Evolutionary conservation across 1,139 yeast species (phyloP).

Genomic region (Pichia sp.): DNA sequence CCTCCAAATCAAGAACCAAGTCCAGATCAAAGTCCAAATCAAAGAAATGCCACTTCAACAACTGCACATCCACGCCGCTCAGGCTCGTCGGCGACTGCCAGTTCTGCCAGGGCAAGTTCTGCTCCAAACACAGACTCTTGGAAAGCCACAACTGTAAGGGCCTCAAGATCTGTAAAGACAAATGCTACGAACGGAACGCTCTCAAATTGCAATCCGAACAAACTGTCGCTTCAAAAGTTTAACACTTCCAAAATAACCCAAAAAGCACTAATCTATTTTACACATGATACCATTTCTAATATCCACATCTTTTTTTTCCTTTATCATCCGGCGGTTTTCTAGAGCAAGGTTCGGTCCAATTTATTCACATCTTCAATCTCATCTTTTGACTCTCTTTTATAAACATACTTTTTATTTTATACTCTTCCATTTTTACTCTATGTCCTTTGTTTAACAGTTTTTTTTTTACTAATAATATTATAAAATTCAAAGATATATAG

Average conservation of each 20-base stretch:
- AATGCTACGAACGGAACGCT: slow-evolving; percentile 62
- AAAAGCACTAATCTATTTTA: not conserved
- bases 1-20: slow-evolving; percentile 27
- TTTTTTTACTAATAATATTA: not conserved
- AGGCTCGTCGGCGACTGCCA: slow-evolving; percentile 89
- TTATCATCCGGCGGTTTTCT: not conserved
- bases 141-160: slow-evolving; percentile 86
- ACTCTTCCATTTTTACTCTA: too few species aligned
- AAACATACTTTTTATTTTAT: too few species aligned
- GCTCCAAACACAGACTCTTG: slow-evolving; percentile 83
- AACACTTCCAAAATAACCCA: slow-evolving; percentile 9
- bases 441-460: too few species aligned
- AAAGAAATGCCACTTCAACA: slow-evolving; percentile 55
- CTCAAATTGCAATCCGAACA: slow-evolving; percentile 45
- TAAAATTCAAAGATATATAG: not conserved
- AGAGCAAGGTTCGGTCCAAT: not conserved
- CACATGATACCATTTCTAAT: not conserved
- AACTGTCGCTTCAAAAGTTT: slow-evolving; percentile 44
- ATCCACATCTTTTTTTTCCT: not conserved
- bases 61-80: slow-evolving; percentile 66
- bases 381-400: too few species aligned
- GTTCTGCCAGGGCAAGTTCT: slow-evolving; percentile 82
- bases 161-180: slow-evolving; percentile 76
- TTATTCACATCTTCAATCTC: not conserved
- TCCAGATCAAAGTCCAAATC: slow-evolving; percentile 49